Evolutionary conservation across 2,329 filamentous ascomycete species (phyloP), one percentile per base, ranked within the genome.

Genomic region (Arthrobotrys sinensis): DNA sequence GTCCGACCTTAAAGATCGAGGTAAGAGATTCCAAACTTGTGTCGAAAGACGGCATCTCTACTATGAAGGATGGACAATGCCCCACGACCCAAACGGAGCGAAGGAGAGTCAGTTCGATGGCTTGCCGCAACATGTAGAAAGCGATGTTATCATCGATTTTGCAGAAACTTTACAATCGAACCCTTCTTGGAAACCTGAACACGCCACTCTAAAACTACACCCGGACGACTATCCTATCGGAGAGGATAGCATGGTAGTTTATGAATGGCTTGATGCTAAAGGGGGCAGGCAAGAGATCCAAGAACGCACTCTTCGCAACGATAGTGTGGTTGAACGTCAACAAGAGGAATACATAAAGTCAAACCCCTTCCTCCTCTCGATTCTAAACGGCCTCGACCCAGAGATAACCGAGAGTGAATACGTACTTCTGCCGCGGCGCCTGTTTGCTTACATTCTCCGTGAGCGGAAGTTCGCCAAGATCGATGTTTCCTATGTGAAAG

Each of bases 111-210:
- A 83, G 84, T 12, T 76, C 82, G 60, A 84, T 82, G 81, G 79
- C 83, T 0, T 84, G 85, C 32, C 84, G 84, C 0, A 85, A 77
- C 85, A 84, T 14, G 83, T 86, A 1, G 84, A 86, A 70, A 85
- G 84, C 53, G 84, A 86, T 24, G 84, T 86, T n/a, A 85, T 86
- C 6, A 83, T 86, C 2, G 85, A 86, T 43, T 81, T 86, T n/a
- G 82, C 82, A 0, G 84, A 86, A 76, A 85, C 85, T 0, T 85
- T 83, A 67, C 84, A 85, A 79, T 84, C 82, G 80, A 84, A 84
- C 67, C 84, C 84, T 0, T 82, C 83, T 64, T 86, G 85, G 85
- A 81, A 83, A 0, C 84, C 85, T 2, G 81, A 81, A n/a, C 60
- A 83, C 14, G 83, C 83, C 0, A 79, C 82, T 80, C 84, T 85